Base-by-base conservation (phyloP, 768 basidiomycete genomes). In the Collybia nuda region DNA sequence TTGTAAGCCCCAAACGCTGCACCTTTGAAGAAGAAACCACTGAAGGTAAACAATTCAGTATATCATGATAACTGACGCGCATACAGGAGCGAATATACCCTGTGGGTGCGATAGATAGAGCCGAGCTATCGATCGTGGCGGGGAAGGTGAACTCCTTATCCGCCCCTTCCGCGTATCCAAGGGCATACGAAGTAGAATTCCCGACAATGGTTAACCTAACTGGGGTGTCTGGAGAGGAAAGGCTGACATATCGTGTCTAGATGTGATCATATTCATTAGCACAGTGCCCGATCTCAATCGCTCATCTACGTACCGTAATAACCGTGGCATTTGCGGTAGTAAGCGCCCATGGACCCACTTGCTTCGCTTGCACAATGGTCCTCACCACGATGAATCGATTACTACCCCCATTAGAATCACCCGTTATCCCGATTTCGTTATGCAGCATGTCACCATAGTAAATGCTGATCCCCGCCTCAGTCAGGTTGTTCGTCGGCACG, bases 11-110 rank as follows among this genome's bases (percentile, higher is more conserved):
- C 71, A 40, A 72, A 72, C 2, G 69, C 56, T 14, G 68, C 57
- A 2, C 71, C 72, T 51, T 70, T 70, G 62, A 70, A 74, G 50
- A 67, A 69, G 55, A 69, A 70, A 7, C 63, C 68, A 9, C 72
- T 73, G 47, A 22, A 37, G 5, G 28, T 15, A 21, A 6, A n/a
- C 50, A 6, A 11, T 9, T 32, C 3, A 32, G 32, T 14, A 32
- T 14, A 11, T 14, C 14, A 14, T 11, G 3, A 3, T 32, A 11
- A 2, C 14, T 32, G 9, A 32, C 14, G 9, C n/a, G n/a, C n/a
- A n/a, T n/a, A n/a, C 6, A 5, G 32, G 19, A 26, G 22, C 26
- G 35, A n/a, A 54, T 62, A 47, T 53, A 73, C 71, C 70, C 70
- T 47, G 59, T 56, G 47, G 67, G 67, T 11, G 68, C 59, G 15